Conservation (phyloP, 257 asterid species). For the Solanum ahanhuiri region DNA sequence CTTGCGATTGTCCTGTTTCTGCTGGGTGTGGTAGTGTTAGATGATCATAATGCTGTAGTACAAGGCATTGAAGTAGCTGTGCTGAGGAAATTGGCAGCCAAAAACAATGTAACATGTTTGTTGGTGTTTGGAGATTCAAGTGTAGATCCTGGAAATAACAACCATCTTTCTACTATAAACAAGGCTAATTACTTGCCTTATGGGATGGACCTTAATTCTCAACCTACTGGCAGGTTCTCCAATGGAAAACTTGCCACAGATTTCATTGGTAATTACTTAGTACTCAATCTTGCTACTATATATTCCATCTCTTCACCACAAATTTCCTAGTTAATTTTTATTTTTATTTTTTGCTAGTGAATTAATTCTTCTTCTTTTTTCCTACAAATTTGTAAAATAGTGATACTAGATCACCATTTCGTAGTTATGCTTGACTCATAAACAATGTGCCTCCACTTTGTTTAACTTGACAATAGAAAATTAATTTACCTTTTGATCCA, state of each 20-base stretch:
- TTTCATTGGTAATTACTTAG: conserved; percentile 23
- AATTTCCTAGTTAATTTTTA: background rate
- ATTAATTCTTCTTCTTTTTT: background rate
- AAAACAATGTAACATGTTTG: conserved; percentile 27
- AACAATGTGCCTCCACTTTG: background rate
- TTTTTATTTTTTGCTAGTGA: background rate
- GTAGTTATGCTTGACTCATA: background rate
- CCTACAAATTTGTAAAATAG: background rate
- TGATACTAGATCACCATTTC: background rate
- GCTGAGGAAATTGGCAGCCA: conserved; percentile 20
- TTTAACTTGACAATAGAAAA: too few species aligned
- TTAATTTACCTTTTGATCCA: background rate
- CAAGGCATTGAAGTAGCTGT: conserved; percentile 4
- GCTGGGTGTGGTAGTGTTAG: background rate
- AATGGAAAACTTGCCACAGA: conserved; percentile 45
- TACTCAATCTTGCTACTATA: too few species aligned
- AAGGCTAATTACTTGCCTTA: conserved; percentile 38
- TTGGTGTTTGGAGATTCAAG: conserved; percentile 57
- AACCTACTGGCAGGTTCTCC: conserved; percentile 37
- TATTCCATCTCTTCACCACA: background rate
- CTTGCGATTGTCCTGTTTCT: background rate
- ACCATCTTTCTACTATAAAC: conserved; percentile 11
- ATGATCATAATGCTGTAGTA: background rate
- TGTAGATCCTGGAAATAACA: conserved; percentile 55
- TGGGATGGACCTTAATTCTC: conserved; percentile 28